Percentiles rank a stretch among this genome's conserved stretches.
phyloP scores from a whole-genome alignment of 1,284 basidiomycete species.

The Boletus smithii region DNA sequence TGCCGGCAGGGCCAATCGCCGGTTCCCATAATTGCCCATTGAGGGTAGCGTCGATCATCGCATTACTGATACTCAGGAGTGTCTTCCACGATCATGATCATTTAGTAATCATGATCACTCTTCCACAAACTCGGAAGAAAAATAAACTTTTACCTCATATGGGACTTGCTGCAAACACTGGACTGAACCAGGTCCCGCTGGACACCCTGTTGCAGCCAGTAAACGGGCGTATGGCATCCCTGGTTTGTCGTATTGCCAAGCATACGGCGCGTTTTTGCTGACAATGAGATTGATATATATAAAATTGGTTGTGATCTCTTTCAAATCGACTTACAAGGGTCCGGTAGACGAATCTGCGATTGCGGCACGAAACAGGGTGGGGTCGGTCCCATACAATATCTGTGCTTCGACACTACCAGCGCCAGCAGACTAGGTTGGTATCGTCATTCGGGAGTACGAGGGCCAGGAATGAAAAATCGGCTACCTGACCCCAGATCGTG shows the following conservation, averaged over 20 bases:
- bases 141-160: slow-evolving; percentile 14
- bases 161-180: slow-evolving; percentile 29
- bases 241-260: slow-evolving; percentile 51
- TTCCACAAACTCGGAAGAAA: not conserved
- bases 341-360: slow-evolving; percentile 25
- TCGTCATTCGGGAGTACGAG: not conserved
- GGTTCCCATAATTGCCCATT: slow-evolving; percentile 61
- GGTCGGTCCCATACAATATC: slow-evolving; percentile 12
- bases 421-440: slow-evolving; percentile 16
- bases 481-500: slow-evolving; percentile 24
- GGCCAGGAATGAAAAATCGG: not conserved
- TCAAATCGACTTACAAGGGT: slow-evolving; percentile 15
- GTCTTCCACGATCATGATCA: slow-evolving; percentile 5
- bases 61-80: slow-evolving; percentile 38
- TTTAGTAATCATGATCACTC: not conserved
- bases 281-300: no score
- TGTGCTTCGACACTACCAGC: slow-evolving; percentile 21
- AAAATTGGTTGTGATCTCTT: not conserved
- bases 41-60: slow-evolving; percentile 43
- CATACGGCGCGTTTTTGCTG: slow-evolving; percentile 55
- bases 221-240: slow-evolving; percentile 53
- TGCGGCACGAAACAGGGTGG: slow-evolving; percentile 18
- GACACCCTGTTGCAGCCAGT: slow-evolving; percentile 46
- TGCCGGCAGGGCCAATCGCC: slow-evolving; percentile 49
- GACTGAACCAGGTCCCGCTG: slow-evolving; percentile 40